Conservation (phyloP, 2,329 filamentous ascomycete genomes). For the Corniculantispora saksenae region DNA sequence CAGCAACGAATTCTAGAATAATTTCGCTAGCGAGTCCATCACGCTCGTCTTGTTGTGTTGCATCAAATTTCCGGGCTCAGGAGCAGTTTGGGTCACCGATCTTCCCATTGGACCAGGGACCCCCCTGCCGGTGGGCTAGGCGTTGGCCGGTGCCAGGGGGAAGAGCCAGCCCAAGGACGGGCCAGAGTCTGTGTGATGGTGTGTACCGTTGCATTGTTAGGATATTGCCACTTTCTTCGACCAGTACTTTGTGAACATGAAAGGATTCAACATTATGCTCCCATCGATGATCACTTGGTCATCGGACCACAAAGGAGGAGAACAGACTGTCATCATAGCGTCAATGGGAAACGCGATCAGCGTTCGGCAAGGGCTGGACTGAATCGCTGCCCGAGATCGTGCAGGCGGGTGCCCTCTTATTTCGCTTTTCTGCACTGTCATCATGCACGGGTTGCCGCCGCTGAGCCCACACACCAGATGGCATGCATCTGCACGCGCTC, state of each 20-base stretch:
- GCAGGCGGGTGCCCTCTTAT: background rate
- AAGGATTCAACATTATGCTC: background rate
- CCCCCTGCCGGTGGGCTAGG: background rate
- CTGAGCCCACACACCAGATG: constrained; percentile 5
- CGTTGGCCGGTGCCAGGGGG: background rate
- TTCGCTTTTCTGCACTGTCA: background rate
- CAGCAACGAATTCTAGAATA: constrained; percentile 16
- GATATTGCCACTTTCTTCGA: too few relatives aligned
- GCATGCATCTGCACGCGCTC: constrained; percentile 5
- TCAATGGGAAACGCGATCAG: background rate
- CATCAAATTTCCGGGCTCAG: constrained; percentile 17
- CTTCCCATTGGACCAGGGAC: constrained; percentile 2
- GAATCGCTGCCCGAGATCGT: constrained; percentile 18
- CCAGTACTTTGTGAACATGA: background rate
- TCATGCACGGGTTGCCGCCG: background rate
- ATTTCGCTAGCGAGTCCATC: background rate
- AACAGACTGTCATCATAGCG: background rate
- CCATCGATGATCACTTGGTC: background rate
- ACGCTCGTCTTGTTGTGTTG: background rate
- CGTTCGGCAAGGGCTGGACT: background rate
- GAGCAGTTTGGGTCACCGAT: background rate
- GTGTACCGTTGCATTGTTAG: background rate
- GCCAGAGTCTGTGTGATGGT: background rate
- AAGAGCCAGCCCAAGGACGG: background rate
- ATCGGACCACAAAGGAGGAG: background rate